phyloP scores from a whole-genome alignment of 257 asterid genomes.

The Capsicum pubescens region DNA sequence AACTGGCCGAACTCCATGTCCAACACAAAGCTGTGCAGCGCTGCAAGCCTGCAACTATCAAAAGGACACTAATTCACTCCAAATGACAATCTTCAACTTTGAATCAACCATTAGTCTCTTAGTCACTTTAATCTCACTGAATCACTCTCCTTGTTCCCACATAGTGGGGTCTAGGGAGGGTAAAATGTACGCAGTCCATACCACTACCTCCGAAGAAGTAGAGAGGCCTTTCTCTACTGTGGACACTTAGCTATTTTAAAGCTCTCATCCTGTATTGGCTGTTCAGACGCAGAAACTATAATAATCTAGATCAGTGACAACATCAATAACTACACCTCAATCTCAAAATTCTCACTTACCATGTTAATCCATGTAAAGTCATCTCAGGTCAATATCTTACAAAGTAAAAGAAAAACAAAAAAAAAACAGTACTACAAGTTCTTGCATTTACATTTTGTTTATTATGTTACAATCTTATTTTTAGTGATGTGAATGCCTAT shows the following conservation, averaged over 20 bases:
- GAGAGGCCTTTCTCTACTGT: not conserved
- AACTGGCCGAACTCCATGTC: not conserved
- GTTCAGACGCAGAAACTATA: not conserved
- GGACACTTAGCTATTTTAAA: not conserved
- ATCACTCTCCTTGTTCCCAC: not conserved
- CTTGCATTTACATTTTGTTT: not conserved
- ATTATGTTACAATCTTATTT: not conserved
- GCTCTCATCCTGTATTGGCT: not conserved
- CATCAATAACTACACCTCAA: not conserved
- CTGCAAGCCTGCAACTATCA: not conserved
- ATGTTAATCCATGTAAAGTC: not conserved
- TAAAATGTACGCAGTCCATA: too few relatives aligned
- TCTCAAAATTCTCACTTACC: not conserved
- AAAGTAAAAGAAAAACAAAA: not conserved
- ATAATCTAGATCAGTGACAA: not conserved
- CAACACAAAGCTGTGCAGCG: not conserved
- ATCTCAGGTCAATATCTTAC: not conserved
- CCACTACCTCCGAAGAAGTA: too few relatives aligned
- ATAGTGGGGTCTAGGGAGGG: too few relatives aligned
- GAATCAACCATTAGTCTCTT: not conserved
- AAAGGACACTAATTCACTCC: too few relatives aligned
- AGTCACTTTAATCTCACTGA: not conserved
- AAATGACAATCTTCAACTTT: not conserved
- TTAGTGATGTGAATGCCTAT: not conserved
- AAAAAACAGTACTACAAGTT: not conserved